Base-by-base conservation (phyloP, 2,329 filamentous ascomycete genomes). In the Neonectria hederae region DNA sequence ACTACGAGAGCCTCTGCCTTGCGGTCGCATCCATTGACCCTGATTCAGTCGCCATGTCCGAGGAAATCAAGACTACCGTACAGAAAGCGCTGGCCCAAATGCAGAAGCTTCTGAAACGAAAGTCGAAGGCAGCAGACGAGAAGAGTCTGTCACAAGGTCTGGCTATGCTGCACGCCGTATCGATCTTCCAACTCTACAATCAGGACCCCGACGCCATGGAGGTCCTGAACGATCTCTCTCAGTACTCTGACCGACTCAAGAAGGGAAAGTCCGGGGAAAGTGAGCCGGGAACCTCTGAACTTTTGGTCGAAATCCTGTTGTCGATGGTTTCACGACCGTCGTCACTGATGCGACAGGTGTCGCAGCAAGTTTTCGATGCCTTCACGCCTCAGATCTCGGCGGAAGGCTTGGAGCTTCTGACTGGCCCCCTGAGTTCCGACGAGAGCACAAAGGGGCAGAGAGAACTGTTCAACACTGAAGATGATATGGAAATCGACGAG, bases 261-360 rank as follows among this genome's bases (percentile, higher is more conserved):
- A 82, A 84, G 54, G 75, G 74, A 22, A 75, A 73, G 19, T 61
- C 69, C 4, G 79, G 80, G 0, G 83, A 87, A 67, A 79, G 87
- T 42, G 83, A 87, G 71, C 78, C 82, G 1, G 87, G 86, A 7
- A 83, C 83, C 11, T 91, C 93, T 0, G 89, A 92, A 73, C 85
- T 93, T 26, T 80, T 97, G 9, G 89, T 97, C 2, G 96, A 98
- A 74, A 92, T 98, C 55, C 80, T 99, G 8, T 83, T 98, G n/a
- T 92, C 93, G 56, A 93, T 98, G 80, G 87, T 97, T 2, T 92
- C 94, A 0, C 93, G 93, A 66, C 92, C 91, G 4, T 97, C 94
- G 1, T 88, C 90, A 10, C 83, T 98, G 55, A 92, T 97, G 82
- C 89, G 93, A 30, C 93, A 94, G 72, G 90, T 97, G 57, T 93